Evolutionary conservation across 768 basidiomycete genomes (phyloP).

Genomic region (Termitomyces sp.): DNA sequence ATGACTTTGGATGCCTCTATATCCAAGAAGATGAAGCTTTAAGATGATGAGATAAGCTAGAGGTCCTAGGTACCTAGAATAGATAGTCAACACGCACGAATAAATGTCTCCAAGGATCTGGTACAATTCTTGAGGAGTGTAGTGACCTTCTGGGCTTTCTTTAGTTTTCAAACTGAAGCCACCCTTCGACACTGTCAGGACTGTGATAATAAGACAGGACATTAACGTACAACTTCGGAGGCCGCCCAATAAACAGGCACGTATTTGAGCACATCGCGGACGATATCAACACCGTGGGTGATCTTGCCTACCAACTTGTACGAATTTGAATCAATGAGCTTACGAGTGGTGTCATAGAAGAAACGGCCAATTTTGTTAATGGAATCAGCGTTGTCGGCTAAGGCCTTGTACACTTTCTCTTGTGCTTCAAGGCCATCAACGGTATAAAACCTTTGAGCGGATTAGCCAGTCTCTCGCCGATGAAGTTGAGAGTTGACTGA

Average conservation of each 20-base stretch:
- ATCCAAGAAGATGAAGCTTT: conserved; percentile 74
- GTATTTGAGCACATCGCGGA: conserved; percentile 59
- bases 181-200: conserved; percentile 37
- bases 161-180: conserved; percentile 68
- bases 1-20: conserved; percentile 55
- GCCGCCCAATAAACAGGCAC: conserved; percentile 71
- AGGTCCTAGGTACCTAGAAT: background rate
- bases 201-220: background rate
- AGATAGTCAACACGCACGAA: conserved; percentile 35
- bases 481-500: conserved; percentile 17
- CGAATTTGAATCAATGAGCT: conserved; percentile 49
- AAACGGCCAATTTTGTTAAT: conserved; percentile 48
- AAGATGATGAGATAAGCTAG: background rate
- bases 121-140: conserved; percentile 58
- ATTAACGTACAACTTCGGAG: conserved; percentile 47
- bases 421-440: conserved; percentile 47
- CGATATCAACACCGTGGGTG: conserved; percentile 55
- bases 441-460: conserved; percentile 56
- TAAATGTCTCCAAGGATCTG: conserved; percentile 67
- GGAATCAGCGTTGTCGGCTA: conserved; percentile 43
- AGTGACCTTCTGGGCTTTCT: conserved; percentile 47
- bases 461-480: conserved; percentile 1
- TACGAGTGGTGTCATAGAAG: conserved; percentile 62
- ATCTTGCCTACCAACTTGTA: conserved; percentile 54
- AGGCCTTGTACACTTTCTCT: conserved; percentile 38